A percentile compares a stretch with the other conserved stretches of the same genome.
Conservation (phyloP, 2,329 filamentous ascomycete species). For the Colletotrichum caudatum region DNA sequence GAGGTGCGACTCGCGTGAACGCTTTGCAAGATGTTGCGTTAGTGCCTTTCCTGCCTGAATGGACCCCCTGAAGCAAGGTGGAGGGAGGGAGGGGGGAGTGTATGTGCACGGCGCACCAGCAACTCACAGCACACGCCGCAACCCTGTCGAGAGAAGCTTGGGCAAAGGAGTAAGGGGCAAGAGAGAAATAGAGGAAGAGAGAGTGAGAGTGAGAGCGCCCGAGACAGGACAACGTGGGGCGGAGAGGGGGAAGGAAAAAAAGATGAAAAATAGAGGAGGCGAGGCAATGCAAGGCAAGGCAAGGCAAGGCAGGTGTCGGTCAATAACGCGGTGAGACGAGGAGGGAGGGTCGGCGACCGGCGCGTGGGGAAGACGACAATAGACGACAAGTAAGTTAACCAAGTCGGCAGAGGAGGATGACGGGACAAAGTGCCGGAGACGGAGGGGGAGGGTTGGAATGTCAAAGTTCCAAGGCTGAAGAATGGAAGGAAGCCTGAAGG, state of each 20-base stretch:
- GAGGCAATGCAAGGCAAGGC: not conserved
- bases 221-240: not conserved
- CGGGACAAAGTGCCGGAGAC: constrained; percentile 11
- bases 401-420: not conserved
- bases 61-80: not conserved
- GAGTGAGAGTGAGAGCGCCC: not conserved
- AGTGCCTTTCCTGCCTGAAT: constrained; percentile 7
- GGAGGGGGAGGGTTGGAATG: constrained; percentile 24
- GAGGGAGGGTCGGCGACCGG: constrained; percentile 10
- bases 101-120: not conserved
- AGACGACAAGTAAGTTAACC: too few relatives aligned
- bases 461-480: constrained; percentile 4
- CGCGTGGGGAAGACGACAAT: not conserved
- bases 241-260: not conserved
- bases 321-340: constrained; percentile 27
- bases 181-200: not conserved
- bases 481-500: constrained; percentile 11
- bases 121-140: constrained; percentile 14
- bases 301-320: constrained; percentile 22
- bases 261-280: not conserved
- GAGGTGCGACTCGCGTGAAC: constrained; percentile 1
- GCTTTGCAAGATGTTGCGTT: not conserved
- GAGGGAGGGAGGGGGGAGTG: not conserved
- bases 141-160: not conserved
- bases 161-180: not conserved